Conservation (phyloP, 148 eudicot species). For the Vaccinium darrowii region DNA sequence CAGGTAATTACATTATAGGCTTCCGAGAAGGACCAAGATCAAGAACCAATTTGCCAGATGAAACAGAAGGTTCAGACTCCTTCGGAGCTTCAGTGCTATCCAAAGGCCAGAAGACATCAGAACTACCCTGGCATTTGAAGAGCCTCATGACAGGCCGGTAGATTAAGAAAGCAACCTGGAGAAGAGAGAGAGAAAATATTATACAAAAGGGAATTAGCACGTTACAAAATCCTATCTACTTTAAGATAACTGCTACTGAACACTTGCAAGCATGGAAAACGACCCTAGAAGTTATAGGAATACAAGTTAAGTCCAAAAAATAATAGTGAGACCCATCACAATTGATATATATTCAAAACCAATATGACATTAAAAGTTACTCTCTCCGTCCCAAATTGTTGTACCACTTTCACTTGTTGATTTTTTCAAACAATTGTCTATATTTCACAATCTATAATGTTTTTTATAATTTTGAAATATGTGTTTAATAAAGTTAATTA, state of each 20-base stretch:
- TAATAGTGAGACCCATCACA: not conserved
- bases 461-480: too few relatives aligned
- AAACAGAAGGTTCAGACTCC: constrained; percentile 39
- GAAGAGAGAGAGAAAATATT: not conserved
- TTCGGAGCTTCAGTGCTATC: constrained; percentile 43
- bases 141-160: constrained; percentile 98
- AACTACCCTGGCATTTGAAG: constrained; percentile 51
- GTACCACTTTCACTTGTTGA: too few relatives aligned
- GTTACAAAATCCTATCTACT: not conserved
- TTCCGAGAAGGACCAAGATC: constrained; percentile 64
- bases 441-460: too few relatives aligned
- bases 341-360: not conserved
- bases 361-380: not conserved
- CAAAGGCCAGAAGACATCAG: constrained; percentile 78
- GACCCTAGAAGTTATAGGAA: not conserved
- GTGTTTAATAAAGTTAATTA: too few relatives aligned
- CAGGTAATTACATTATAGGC: constrained; percentile 48
- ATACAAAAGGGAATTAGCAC: not conserved
- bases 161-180: constrained; percentile 82
- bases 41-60: constrained; percentile 48
- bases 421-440: too few relatives aligned
- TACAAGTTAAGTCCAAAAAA: not conserved
- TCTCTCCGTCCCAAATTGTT: too few relatives aligned
- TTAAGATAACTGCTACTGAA: not conserved
- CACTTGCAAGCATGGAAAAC: not conserved